Evolutionary conservation across 306 rosid genomes (phyloP).

Genomic region (Trichosanthes truncata): DNA sequence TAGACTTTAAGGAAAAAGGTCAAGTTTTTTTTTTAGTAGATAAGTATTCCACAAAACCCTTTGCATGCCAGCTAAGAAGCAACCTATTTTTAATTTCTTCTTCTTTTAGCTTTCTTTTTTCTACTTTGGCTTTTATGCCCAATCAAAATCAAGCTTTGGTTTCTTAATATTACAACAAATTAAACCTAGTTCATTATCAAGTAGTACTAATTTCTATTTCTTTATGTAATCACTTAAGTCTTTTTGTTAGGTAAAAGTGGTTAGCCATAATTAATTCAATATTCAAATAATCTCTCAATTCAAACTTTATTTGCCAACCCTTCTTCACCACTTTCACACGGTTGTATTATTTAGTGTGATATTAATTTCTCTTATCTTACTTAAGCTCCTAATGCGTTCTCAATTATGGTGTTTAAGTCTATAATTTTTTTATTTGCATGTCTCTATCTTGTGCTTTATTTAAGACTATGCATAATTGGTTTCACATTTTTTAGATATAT

Average conservation of each 20-base stretch:
- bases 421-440: background rate
- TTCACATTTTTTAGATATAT: background rate
- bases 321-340: background rate
- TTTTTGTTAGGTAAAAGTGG: slow-evolving; percentile 7
- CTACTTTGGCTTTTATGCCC: background rate
- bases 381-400: background rate
- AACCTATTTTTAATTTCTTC: background rate
- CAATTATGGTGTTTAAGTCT: background rate
- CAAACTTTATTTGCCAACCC: slow-evolving; percentile 3
- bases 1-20: background rate
- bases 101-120: background rate
- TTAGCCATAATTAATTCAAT: background rate
- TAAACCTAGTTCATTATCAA: background rate
- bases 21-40: background rate
- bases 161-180: background rate
- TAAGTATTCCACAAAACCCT: background rate
- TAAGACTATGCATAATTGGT: background rate
- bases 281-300: background rate
- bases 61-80: slow-evolving; percentile 3
- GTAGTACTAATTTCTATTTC: background rate
- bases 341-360: background rate
- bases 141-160: slow-evolving; percentile 1
- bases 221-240: background rate
- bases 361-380: background rate
- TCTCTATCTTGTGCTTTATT: background rate